These are phyloP conservation scores for Oehlia diaphana DNA, from an alignment of 192 early-diverging fungal species.

Conservation along the genomic window DNA sequence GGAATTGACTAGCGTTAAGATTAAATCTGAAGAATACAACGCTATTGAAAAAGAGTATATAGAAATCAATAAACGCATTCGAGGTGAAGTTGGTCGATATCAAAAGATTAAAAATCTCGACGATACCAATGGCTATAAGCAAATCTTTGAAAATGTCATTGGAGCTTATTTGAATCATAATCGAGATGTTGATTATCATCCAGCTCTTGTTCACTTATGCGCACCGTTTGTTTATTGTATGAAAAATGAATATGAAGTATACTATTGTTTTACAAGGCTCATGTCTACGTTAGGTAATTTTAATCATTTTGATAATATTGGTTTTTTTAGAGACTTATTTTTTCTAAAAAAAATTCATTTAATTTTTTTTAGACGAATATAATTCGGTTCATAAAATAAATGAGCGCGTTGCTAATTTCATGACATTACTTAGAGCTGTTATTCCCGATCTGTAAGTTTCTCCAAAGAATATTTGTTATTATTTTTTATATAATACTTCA, in stretches of 20 bases:
- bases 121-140: slow-evolving; percentile 39
- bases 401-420: slow-evolving; percentile 80
- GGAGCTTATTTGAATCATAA: slow-evolving; percentile 81
- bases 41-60: slow-evolving; percentile 66
- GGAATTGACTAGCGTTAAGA: slow-evolving; percentile 63
- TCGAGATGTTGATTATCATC: slow-evolving; percentile 73
- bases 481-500: neutral
- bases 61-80: slow-evolving; percentile 73
- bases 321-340: neutral
- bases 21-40: slow-evolving; percentile 34
- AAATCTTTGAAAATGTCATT: slow-evolving; percentile 84
- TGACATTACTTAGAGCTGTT: slow-evolving; percentile 80
- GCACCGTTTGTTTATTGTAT: slow-evolving; percentile 81
- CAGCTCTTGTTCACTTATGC: slow-evolving; percentile 73
- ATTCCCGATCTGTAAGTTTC: slow-evolving; percentile 78
- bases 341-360: neutral
- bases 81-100: slow-evolving; percentile 75
- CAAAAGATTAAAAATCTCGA: slow-evolving; percentile 44
- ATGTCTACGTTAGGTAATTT: slow-evolving; percentile 64
- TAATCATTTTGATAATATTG: neutral
- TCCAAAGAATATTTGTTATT: neutral
- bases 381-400: slow-evolving; percentile 63
- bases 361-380: slow-evolving; percentile 62
- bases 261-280: slow-evolving; percentile 79
- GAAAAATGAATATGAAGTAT: slow-evolving; percentile 75